A percentile compares a stretch with the other conserved stretches of the same genome.
Conservation (phyloP, 164 flowering plant species). For the Aristolochia fimbriata region DNA sequence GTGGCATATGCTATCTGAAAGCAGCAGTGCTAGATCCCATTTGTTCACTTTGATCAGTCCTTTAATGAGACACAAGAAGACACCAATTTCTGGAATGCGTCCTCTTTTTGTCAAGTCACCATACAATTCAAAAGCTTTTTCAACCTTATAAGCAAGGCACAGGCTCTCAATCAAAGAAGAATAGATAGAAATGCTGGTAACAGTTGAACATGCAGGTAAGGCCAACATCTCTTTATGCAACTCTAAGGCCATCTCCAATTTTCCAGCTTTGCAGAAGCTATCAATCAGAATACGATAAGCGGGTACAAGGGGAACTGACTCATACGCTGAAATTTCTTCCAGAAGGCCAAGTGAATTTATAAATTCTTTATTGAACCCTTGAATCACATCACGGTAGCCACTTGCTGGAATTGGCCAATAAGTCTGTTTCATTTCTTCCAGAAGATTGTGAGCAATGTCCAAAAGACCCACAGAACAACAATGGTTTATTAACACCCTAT, state of each 20-base stretch:
- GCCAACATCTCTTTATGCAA: conserved; percentile 51
- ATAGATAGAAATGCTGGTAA: conserved; percentile 17
- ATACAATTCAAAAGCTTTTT: conserved; percentile 64
- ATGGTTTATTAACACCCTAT: conserved; percentile 67
- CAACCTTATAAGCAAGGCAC: conserved; percentile 40
- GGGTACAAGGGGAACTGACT: conserved; percentile 42
- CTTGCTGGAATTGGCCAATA: conserved; percentile 68
- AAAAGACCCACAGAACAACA: conserved; percentile 60
- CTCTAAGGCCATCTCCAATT: conserved; percentile 54
- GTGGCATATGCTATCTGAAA: conserved; percentile 49
- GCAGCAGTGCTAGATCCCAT: conserved; percentile 71
- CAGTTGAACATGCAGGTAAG: conserved; percentile 14
- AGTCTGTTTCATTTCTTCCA: conserved; percentile 89
- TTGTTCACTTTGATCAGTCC: conserved; percentile 46
- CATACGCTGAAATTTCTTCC: conserved; percentile 38
- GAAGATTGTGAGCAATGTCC: conserved; percentile 59
- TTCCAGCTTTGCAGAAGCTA: conserved; percentile 66
- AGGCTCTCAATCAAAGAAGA: conserved; percentile 52
- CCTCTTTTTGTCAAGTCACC: conserved; percentile 52
- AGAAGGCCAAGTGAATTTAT: conserved; percentile 57
- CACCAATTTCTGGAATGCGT: conserved; percentile 38
- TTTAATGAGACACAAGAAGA: conserved; percentile 45
- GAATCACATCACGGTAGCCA: conserved; percentile 64
- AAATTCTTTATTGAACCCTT: conserved; percentile 73
- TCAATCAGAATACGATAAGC: conserved; percentile 58